A percentile compares a stretch with the other conserved stretches of the same genome.
These are phyloP conservation scores for Schwanniomyces sp. DNA, from an alignment of 805 yeast genomes.

Conservation along the genomic window DNA sequence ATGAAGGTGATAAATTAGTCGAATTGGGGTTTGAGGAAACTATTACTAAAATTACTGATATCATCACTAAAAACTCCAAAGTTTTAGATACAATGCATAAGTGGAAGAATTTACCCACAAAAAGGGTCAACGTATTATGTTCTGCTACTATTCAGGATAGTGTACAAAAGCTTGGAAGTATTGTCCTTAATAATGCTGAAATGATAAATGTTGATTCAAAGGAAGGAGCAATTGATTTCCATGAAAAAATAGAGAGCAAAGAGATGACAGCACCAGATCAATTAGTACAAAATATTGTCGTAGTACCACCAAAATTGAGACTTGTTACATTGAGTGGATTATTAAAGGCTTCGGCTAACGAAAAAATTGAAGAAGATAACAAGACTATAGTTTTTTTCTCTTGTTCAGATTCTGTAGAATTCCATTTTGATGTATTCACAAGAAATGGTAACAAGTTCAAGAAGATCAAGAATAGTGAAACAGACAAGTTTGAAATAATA, in stretches of 20 bases:
- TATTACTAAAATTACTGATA: constrained; percentile 67
- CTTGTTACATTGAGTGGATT: constrained; percentile 75
- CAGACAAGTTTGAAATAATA: constrained; percentile 16
- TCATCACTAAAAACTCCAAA: constrained; percentile 48
- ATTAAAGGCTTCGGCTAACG: constrained; percentile 45
- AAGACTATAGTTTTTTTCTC: constrained; percentile 85
- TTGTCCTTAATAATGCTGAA: constrained; percentile 72
- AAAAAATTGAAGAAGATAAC: constrained; percentile 1
- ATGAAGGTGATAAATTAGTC: constrained; percentile 95
- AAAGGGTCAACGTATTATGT: constrained; percentile 79
- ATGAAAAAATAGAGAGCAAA: constrained; percentile 17
- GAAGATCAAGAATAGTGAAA: constrained; percentile 28
- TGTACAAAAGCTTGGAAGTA: constrained; percentile 78
- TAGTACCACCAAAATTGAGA: constrained; percentile 90
- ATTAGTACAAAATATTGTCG: constrained; percentile 72
- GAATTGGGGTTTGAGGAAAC: constrained; percentile 97
- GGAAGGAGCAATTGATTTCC: constrained; percentile 26
- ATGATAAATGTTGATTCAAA: constrained; percentile 50
- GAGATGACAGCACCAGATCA: constrained; percentile 79
- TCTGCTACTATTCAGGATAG: constrained; percentile 90
- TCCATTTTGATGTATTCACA: constrained; percentile 76
- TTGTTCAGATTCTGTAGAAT: constrained; percentile 96
- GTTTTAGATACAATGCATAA: constrained; percentile 33
- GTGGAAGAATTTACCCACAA: constrained; percentile 62
- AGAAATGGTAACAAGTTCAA: constrained; percentile 49